Evolutionary conservation across 345 rosid species (phyloP), one percentile per base, ranked within the genome.

Genomic region (Hibiscus mutabilis): DNA sequence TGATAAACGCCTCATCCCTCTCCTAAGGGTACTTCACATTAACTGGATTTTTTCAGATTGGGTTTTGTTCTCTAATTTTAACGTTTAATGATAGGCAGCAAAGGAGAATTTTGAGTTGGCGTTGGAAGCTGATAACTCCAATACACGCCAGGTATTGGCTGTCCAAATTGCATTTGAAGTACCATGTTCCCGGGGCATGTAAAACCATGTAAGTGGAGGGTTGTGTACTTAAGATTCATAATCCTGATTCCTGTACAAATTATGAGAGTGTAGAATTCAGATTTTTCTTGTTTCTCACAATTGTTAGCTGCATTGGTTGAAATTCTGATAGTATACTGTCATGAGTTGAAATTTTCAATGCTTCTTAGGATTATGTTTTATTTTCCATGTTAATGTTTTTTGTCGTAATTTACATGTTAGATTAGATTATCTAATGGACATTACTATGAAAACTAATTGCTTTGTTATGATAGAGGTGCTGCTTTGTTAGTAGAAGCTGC

Each of bases 401-500:
- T 16, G 33, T 56, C 15, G 51, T 31, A 11, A 11, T 60, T 37
- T 40, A 27, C 44, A 18, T 35, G 66, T 66, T 66, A 27, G 22
- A 49, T 72, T 51, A 19, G 44, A 15, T 66, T 70, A 64, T 33
- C 5, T 15, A 10, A 63, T 12, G 11, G 42, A n/a, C 25, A 29
- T 31, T 46, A 65, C 14, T n/a, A n/a, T n/a, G n/a, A n/a, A n/a
- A n/a, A n/a, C n/a, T n/a, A n/a, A n/a, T n/a, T n/a, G n/a, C n/a
- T 52, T 60, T 63, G 22, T 59, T 16, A 27, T 77, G 62, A 27
- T 60, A 91, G 96, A 59, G 97, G 98, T 75, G 97, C 93, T 80
- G 93, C 98, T 66, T 85, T 94, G 83, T 80, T 94, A 63, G 92
- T 90, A 15, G 97, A 94, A 83, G 93, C 98, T 80, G 97, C 96